Evolutionary conservation across 2,329 filamentous ascomycete genomes (phyloP).

Genomic region (Alternaria alternata): DNA sequence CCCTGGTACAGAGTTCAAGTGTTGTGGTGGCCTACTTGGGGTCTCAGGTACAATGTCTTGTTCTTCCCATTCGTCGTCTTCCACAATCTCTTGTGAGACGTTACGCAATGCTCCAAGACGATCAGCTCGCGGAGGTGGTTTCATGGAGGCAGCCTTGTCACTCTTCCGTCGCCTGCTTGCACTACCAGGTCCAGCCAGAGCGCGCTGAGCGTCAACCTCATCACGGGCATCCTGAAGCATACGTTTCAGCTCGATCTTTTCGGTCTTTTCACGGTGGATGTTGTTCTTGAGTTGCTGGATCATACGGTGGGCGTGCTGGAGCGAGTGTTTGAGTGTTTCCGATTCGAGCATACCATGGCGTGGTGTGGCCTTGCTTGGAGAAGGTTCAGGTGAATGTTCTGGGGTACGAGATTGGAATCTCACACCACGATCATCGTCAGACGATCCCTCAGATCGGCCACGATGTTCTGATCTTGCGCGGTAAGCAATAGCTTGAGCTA

Average conservation of each 20-base stretch:
- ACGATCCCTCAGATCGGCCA: constrained; percentile 65
- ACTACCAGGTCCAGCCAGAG: constrained; percentile 55
- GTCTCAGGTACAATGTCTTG: constrained; percentile 66
- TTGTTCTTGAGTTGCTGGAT: constrained; percentile 96
- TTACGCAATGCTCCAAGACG: constrained; percentile 78
- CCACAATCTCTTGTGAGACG: constrained; percentile 77
- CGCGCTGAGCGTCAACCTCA: constrained; percentile 77
- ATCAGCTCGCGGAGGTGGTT: constrained; percentile 75
- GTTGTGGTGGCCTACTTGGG: constrained; percentile 58
- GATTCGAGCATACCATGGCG: constrained; percentile 91
- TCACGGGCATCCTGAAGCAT: constrained; percentile 95
- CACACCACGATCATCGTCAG: constrained; percentile 51
- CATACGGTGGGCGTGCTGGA: constrained; percentile 93
- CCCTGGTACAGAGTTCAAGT: constrained; percentile 38
- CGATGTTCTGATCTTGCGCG: constrained; percentile 72
- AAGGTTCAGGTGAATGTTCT: constrained; percentile 88
- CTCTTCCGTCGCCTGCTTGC: constrained; percentile 65
- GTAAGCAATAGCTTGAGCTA: constrained; percentile 82
- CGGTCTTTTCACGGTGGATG: constrained; percentile 96
- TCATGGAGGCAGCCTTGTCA: constrained; percentile 72
- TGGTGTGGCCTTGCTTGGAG: constrained; percentile 89
- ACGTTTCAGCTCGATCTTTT: constrained; percentile 93
- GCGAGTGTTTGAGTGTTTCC: constrained; percentile 92
- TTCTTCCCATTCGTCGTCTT: constrained; percentile 87
- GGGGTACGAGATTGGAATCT: constrained; percentile 73